A percentile compares a stretch with the other conserved stretches of the same genome.
Evolutionary conservation across 352 stramenopile species (phyloP).

Genomic region (Globisporangium emineosum): DNA sequence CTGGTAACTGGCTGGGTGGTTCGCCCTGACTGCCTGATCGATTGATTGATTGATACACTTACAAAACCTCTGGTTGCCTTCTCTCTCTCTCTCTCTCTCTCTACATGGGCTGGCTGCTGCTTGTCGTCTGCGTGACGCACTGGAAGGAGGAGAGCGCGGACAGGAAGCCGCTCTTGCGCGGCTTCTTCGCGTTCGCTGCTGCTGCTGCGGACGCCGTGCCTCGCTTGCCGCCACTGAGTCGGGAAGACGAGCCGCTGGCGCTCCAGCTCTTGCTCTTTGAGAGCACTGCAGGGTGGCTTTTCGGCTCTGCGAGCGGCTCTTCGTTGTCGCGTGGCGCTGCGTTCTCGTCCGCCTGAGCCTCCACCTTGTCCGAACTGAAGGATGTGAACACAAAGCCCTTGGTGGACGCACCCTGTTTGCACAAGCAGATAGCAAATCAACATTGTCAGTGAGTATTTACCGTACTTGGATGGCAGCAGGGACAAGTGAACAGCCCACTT

Average conservation of each 20-base stretch:
- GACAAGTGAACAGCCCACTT: slow-evolving; percentile 12
- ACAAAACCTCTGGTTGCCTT: too few relatives aligned
- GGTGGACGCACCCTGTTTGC: slow-evolving; percentile 17
- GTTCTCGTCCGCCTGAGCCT: slow-evolving; percentile 36
- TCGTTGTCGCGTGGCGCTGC: slow-evolving; percentile 27
- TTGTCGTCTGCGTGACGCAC: slow-evolving; percentile 36
- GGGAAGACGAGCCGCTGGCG: slow-evolving; percentile 5
- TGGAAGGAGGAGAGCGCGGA: slow-evolving; percentile 72
- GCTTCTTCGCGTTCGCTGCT: slow-evolving; percentile 19
- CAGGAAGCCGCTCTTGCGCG: slow-evolving; percentile 52
- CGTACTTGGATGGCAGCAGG: too few relatives aligned
- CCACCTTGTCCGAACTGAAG: slow-evolving; percentile 41
- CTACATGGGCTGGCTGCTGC: slow-evolving; percentile 33
- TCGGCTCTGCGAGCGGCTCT: slow-evolving; percentile 5
- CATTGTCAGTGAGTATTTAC: background rate
- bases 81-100: background rate
- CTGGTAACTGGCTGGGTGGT: background rate
- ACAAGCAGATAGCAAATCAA: slow-evolving; percentile 15
- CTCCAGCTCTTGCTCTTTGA: slow-evolving; percentile 59
- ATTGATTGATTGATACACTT: slow-evolving; percentile 4
- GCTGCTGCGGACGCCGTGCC: background rate
- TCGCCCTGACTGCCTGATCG: background rate
- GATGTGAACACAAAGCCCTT: slow-evolving; percentile 85
- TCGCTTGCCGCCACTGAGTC: slow-evolving; percentile 15
- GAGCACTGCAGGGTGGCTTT: slow-evolving; percentile 24